phyloP scores from a whole-genome alignment of 495 filamentous ascomycete genomes.

The Neurospora discreta region DNA sequence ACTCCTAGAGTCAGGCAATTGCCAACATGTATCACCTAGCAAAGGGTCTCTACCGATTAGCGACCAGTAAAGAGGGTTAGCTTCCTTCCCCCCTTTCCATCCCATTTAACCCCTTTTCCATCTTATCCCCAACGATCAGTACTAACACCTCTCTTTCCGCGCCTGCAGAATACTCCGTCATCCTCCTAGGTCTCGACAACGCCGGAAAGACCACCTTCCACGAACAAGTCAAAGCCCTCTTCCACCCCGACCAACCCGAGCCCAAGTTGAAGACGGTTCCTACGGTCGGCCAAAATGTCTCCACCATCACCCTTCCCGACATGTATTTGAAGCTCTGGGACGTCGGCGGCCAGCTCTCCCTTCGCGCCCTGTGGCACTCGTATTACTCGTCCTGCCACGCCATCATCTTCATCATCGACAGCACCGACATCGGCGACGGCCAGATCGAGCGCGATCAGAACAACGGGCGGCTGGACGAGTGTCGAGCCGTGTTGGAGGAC shows the following conservation, averaged over 20 bases:
- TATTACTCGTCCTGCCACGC: conserved; percentile 92
- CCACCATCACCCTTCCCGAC: conserved; percentile 73
- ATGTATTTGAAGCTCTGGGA: conserved; percentile 99
- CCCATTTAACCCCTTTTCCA: not conserved
- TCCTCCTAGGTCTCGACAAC: conserved; percentile 94
- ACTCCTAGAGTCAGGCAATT: not conserved
- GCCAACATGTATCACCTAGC: conserved; percentile 86
- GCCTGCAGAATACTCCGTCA: conserved; percentile 79
- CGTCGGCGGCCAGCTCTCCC: conserved; percentile 80
- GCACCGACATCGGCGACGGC: conserved; percentile 76
- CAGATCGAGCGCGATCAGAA: conserved; percentile 46
- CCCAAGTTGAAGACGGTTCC: conserved; percentile 69
- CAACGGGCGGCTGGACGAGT: conserved; percentile 68
- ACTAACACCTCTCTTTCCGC: conserved; percentile 4
- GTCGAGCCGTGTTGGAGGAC: conserved; percentile 74
- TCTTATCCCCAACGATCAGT: not conserved
- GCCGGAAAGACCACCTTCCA: conserved; percentile 98
- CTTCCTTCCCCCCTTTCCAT: not conserved
- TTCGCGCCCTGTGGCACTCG: conserved; percentile 88
- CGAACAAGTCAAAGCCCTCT: conserved; percentile 85
- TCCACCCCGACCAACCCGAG: conserved; percentile 52
- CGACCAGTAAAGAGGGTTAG: conserved; percentile 87
- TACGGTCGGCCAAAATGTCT: conserved; percentile 95
- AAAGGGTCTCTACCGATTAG: conserved; percentile 86
- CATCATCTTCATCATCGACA: conserved; percentile 95